phyloP scores from a whole-genome alignment of 192 early-diverging fungal genomes.

The Endogone sp. region DNA sequence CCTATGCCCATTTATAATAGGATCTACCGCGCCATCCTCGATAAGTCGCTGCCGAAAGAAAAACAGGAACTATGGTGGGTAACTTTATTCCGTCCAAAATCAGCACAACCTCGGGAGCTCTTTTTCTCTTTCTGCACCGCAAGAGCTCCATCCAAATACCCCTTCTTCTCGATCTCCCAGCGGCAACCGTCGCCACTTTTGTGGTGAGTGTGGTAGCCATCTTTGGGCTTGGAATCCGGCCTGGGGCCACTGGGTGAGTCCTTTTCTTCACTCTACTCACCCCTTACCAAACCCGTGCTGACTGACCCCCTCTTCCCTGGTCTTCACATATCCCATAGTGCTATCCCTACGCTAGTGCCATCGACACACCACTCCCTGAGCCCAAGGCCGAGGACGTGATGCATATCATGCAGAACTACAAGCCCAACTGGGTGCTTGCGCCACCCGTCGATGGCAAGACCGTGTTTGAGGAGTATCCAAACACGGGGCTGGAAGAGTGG shows the following conservation, averaged over 20 bases:
- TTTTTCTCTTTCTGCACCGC: too few relatives aligned
- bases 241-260: conserved; percentile 23
- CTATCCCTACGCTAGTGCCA: conserved; percentile 45
- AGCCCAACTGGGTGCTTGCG: conserved; percentile 41
- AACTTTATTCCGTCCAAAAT: too few relatives aligned
- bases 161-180: too few relatives aligned
- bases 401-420: conserved; percentile 41
- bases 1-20: too few relatives aligned
- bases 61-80: conserved; percentile 39
- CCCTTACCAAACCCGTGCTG: conserved; percentile 16
- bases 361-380: conserved; percentile 50
- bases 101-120: too few relatives aligned
- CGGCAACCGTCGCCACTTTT: conserved; percentile 49
- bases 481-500: conserved; percentile 51
- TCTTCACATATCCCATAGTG: conserved; percentile 45
- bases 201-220: conserved; percentile 49
- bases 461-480: conserved; percentile 48
- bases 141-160: too few relatives aligned
- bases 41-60: conserved; percentile 26
- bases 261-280: too few relatives aligned
- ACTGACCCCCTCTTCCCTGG: conserved; percentile 22
- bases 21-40: conserved; percentile 37
- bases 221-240: conserved; percentile 35
- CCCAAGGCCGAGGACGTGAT: conserved; percentile 30
- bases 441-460: conserved; percentile 20